Evolutionary conservation across 345 rosid species (phyloP).

Genomic region (Rubroshorea leprosula): DNA sequence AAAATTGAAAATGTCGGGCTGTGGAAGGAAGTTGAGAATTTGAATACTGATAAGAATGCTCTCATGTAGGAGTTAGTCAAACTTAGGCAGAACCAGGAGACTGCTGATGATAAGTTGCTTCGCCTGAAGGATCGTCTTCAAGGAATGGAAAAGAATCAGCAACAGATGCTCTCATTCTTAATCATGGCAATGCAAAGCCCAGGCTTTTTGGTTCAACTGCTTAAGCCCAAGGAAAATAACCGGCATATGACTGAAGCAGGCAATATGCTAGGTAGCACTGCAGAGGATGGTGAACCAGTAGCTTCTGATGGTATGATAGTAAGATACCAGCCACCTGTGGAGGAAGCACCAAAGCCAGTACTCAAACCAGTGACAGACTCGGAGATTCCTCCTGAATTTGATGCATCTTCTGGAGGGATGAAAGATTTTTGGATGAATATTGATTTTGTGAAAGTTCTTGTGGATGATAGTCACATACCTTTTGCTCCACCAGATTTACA

Average conservation of each 20-base stretch:
- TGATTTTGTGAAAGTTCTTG: conserved; percentile 59
- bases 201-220: conserved; percentile 64
- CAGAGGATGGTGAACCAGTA: conserved; percentile 35
- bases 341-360: conserved; percentile 34
- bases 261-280: conserved; percentile 43
- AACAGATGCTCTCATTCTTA: conserved; percentile 90
- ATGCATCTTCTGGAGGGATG: conserved; percentile 28
- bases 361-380: conserved; percentile 15
- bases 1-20: conserved; percentile 32
- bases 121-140: conserved; percentile 62
- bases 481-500: conserved; percentile 56
- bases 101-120: conserved; percentile 53
- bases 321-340: conserved; percentile 53
- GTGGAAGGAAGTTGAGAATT: conserved; percentile 71
- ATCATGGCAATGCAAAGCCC: conserved; percentile 92
- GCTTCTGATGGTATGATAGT: conserved; percentile 58
- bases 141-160: conserved; percentile 91
- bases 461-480: conserved; percentile 64
- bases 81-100: conserved; percentile 69
- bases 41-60: conserved; percentile 62
- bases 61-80: conserved; percentile 66
- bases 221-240: conserved; percentile 60
- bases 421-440: conserved; percentile 55
- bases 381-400: conserved; percentile 24
- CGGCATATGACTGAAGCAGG: conserved; percentile 63